Evolutionary conservation across 2,329 filamentous ascomycete genomes (phyloP), one percentile per base, ranked within the genome.

Genomic region (Colletotrichum acutatum): DNA sequence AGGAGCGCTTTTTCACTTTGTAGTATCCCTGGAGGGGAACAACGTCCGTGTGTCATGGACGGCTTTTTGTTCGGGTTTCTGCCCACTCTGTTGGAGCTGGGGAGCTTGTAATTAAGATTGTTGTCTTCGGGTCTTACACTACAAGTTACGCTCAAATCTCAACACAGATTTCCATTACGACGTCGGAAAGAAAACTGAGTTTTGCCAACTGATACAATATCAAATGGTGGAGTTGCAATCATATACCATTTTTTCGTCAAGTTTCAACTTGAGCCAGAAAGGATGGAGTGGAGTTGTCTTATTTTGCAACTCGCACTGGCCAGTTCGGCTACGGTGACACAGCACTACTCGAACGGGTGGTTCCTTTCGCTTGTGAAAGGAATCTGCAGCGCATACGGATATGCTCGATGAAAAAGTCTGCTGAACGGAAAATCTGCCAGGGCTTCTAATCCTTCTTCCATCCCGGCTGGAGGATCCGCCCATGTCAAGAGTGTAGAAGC

Each of bases 241-340:
- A 46, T 8, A 52, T 26, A 71, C 24, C 37, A 19, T 68, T 59
- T 53, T 28, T 42, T 68, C 49, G 57, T 57, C 46, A 22, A 46
- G 54, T 70, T 68, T 68, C 69, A 68, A 72, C 42, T 60, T 70
- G 61, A 70, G 42, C 68, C 54, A 3, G 37, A 59, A 70, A 66
- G 54, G 54, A 49, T 59, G n/a, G 22, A 30, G 65, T 68, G 58
- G 37, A 68, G 65, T 32, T 32, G 53, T 62, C 49, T 53, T 63
- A 1, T 16, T 60, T 49, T 72, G 42, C 8, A 22, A 49, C 8
- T 37, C 32, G n/a, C 26, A 56, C 56, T 9, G 59, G 59, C 42
- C 59, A 16, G 37, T 52, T 32, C 42, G 26, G 42, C 26, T 46
- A 64, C 11, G 37, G 37, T 8, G 37, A 42, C 37, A 42, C 37